phyloP scores from a whole-genome alignment of 139 green algal species.

The Pleodorina starrii region DNA sequence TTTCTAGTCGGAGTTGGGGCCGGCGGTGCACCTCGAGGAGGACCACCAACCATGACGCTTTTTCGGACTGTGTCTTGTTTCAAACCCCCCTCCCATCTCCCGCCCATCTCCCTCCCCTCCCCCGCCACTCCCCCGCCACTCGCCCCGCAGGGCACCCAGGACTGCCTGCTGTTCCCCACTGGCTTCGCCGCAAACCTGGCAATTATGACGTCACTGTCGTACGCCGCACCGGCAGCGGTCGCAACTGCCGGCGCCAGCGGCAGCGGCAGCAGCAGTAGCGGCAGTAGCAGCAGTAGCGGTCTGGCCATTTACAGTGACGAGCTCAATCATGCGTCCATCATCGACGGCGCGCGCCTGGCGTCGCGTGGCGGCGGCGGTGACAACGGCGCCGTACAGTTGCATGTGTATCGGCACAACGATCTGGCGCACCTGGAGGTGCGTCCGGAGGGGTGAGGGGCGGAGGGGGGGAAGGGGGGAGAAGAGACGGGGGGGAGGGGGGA shows the following conservation, averaged over 20 bases:
- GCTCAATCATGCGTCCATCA: slow-evolving; percentile 98
- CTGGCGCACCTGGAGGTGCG: slow-evolving; percentile 85
- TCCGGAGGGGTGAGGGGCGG: not conserved
- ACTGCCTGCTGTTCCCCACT: slow-evolving; percentile 88
- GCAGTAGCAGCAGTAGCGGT: not conserved
- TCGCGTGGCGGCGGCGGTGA: slow-evolving; percentile 10
- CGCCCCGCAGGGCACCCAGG: slow-evolving; percentile 66
- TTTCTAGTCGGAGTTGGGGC: no score
- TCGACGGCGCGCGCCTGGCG: slow-evolving; percentile 90
- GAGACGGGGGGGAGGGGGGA: no score
- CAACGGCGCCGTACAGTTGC: slow-evolving; percentile 46
- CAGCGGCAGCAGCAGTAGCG: not conserved
- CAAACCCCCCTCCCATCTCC: not conserved
- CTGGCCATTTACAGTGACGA: slow-evolving; percentile 90
- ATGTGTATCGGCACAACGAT: slow-evolving; percentile 95
- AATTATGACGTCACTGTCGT: slow-evolving; percentile 73
- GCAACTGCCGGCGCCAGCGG: not conserved
- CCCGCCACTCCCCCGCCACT: not conserved
- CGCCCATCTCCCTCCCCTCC: not conserved
- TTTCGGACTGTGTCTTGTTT: not conserved
- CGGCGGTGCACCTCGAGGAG: no score
- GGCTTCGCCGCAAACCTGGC: slow-evolving; percentile 95
- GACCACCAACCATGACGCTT: no score
- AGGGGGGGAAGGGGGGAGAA: not conserved
- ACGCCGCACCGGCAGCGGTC: not conserved